These are phyloP conservation scores for Asterochloris erici DNA, from an alignment of 139 green algal species.

Conservation along the genomic window DNA sequence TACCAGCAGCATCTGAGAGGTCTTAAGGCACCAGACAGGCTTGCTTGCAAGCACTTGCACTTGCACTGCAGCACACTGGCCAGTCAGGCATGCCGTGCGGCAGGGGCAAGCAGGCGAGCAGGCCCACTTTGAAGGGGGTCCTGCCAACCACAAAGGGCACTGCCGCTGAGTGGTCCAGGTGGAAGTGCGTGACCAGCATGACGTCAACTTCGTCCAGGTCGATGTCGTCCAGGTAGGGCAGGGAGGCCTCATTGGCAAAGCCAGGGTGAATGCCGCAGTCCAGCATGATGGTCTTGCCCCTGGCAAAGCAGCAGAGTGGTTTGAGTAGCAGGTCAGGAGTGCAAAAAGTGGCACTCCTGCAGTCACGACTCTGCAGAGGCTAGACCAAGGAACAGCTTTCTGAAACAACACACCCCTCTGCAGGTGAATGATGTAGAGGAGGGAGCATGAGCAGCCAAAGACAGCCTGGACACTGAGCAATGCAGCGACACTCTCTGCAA, in stretches of 20 bases:
- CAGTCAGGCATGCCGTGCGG: not conserved
- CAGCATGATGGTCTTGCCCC: slow-evolving; percentile 84
- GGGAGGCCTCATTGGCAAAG: slow-evolving; percentile 67
- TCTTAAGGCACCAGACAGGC: not conserved
- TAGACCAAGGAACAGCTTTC: no score
- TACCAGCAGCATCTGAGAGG: no score
- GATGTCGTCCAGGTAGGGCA: slow-evolving; percentile 92
- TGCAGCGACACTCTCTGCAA: no score
- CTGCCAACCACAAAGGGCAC: slow-evolving; percentile 87
- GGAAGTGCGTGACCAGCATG: slow-evolving; percentile 97
- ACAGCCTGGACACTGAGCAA: not conserved
- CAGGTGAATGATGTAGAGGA: not conserved
- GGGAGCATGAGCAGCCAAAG: not conserved
- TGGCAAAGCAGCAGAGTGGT: slow-evolving; percentile 14
- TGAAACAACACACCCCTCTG: no score
- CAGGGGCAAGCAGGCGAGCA: not conserved
- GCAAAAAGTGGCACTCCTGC: not conserved
- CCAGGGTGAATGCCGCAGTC: slow-evolving; percentile 98
- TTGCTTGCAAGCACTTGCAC: not conserved
- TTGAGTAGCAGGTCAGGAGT: not conserved
- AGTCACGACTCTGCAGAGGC: no score
- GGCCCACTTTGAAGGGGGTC: slow-evolving; percentile 80
- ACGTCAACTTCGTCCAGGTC: slow-evolving; percentile 82
- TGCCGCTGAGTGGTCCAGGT: slow-evolving; percentile 96
- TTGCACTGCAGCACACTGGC: not conserved